phyloP scores from a whole-genome alignment of 306 rosid genomes.

The Cyamopsis tetragonoloba region DNA sequence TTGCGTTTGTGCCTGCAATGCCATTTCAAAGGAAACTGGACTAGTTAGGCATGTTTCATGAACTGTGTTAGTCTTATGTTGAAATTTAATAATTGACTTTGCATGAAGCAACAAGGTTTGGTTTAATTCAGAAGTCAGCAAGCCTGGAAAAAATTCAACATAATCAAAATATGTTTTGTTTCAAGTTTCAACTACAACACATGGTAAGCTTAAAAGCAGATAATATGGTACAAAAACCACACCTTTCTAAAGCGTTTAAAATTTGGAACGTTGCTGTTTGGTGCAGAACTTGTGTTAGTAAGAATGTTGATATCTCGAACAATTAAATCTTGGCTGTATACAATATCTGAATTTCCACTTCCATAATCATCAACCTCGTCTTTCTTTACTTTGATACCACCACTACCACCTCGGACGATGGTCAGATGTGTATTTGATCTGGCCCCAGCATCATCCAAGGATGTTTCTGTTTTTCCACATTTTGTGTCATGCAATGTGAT shows the following conservation, averaged over 20 bases:
- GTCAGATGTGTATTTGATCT: constrained; percentile 20
- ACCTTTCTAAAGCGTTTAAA: constrained; percentile 89
- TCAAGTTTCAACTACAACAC: constrained; percentile 15
- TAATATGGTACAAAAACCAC: constrained; percentile 16
- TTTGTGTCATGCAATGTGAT: constrained; percentile 26
- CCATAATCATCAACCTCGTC: constrained; percentile 49
- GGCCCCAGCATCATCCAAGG: constrained; percentile 28
- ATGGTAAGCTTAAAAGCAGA: constrained; percentile 6
- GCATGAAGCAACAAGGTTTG: constrained; percentile 2
- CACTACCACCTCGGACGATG: constrained; percentile 30
- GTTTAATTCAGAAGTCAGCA: neutral
- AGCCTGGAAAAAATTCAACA: constrained; percentile 20
- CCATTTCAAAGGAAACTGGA: constrained; percentile 23
- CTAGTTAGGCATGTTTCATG: constrained; percentile 12
- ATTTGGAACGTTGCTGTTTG: constrained; percentile 45
- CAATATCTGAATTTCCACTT: constrained; percentile 39
- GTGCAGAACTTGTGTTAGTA: constrained; percentile 21
- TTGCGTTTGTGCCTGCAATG: constrained; percentile 51
- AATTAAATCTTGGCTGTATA: constrained; percentile 55
- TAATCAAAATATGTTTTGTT: constrained; percentile 7
- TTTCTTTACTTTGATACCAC: constrained; percentile 30
- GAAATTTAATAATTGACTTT: neutral
- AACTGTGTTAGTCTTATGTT: neutral
- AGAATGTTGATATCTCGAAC: constrained; percentile 45
- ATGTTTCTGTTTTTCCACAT: constrained; percentile 23